Evolutionary conservation across 2,329 filamentous ascomycete species (phyloP).

Genomic region (Epichloe aotearoae): DNA sequence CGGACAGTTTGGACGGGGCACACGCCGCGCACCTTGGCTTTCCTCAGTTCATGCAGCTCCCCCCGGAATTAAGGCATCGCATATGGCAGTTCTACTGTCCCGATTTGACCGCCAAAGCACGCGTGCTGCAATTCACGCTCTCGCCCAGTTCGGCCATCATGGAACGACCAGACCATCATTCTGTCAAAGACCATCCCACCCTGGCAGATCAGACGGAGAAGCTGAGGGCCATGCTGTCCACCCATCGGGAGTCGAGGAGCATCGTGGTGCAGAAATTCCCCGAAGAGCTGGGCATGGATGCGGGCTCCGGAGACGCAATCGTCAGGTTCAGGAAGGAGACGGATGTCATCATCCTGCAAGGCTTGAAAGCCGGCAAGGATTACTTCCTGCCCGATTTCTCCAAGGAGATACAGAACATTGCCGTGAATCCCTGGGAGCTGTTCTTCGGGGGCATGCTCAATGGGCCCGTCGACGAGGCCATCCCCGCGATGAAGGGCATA

Average conservation of each 20-base stretch:
- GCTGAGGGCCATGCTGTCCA: conserved; percentile 19
- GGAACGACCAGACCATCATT: conserved; percentile 6
- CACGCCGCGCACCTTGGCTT: conserved; percentile 7
- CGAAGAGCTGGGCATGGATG: conserved; percentile 17
- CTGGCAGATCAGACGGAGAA: conserved; percentile 17
- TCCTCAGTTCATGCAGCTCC: conserved; percentile 15
- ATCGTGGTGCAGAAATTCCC: conserved; percentile 19
- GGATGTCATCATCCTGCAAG: conserved; percentile 18
- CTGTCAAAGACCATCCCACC: conserved; percentile 11
- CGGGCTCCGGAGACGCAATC: conserved; percentile 10
- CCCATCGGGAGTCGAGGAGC: conserved; percentile 23
- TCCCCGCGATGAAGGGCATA: background rate
- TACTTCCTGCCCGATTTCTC: conserved; percentile 15
- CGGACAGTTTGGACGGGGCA: background rate
- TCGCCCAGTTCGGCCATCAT: background rate
- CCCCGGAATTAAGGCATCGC: conserved; percentile 20
- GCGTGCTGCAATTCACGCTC: conserved; percentile 9
- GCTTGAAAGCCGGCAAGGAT: background rate
- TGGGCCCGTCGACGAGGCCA: conserved; percentile 1
- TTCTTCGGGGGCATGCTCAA: background rate
- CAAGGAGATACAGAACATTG: conserved; percentile 17
- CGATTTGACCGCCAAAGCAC: conserved; percentile 12
- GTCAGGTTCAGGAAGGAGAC: conserved; percentile 18
- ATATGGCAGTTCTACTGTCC: conserved; percentile 22
- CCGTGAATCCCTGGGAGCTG: conserved; percentile 8